These are phyloP conservation scores for Volvox carteri DNA, from an alignment of 163 green algal species.

Conservation along the genomic window DNA sequence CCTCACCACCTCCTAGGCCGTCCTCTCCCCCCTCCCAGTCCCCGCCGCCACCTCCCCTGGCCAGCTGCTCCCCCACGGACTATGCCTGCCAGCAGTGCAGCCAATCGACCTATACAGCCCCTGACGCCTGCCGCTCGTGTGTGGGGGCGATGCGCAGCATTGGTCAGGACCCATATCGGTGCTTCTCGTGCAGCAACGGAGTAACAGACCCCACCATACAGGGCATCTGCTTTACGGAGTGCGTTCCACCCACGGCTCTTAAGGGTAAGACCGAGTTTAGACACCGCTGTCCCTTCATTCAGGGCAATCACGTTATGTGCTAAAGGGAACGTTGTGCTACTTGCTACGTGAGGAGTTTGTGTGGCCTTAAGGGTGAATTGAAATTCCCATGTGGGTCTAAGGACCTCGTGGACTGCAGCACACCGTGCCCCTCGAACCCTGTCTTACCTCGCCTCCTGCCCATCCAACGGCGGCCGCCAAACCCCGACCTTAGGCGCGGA, in stretches of 20 bases:
- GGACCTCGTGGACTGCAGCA: too few species aligned
- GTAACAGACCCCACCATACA: slow-evolving; percentile 23
- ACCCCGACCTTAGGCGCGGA: neutral
- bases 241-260: neutral
- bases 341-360: too few species aligned
- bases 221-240: slow-evolving; percentile 15
- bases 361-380: too few species aligned
- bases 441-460: too few species aligned
- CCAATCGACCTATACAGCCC: neutral
- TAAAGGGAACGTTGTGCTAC: too few species aligned
- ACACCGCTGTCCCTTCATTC: too few species aligned
- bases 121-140: slow-evolving; percentile 12
- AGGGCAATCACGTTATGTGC: too few species aligned
- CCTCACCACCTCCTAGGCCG: neutral
- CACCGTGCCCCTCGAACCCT: too few species aligned
- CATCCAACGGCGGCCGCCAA: too few species aligned
- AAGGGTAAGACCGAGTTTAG: slow-evolving; percentile 23
- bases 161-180: slow-evolving; percentile 10
- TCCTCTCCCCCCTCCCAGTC: neutral
- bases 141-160: neutral
- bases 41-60: neutral
- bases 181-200: neutral
- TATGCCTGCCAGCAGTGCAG: slow-evolving; percentile 19
- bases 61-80: neutral
- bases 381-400: too few species aligned